Percentiles rank a stretch among this genome's conserved stretches.
Evolutionary conservation across 2,329 filamentous ascomycete species (phyloP).

Genomic region (Colletotrichum sp.): DNA sequence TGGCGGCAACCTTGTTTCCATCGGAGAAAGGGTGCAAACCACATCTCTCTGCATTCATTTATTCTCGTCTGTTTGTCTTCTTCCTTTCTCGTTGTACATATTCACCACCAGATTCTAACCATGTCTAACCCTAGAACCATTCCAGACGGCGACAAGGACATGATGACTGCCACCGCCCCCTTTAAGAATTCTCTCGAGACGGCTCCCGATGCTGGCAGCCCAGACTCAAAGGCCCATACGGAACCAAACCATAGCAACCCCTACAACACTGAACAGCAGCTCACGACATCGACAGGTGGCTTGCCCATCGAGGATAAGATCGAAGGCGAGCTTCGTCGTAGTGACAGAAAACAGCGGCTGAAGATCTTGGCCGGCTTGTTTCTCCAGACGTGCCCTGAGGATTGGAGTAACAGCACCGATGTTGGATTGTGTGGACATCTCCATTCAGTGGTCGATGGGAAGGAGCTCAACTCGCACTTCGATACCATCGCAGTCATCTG

Average conservation of each 20-base stretch:
- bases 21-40: too few species aligned
- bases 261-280: rapidly evolving
- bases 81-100: too few species aligned
- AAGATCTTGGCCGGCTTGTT: not conserved
- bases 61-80: too few species aligned
- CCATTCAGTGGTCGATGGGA: not conserved
- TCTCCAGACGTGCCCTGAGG: not conserved
- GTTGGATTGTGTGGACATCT: not conserved
- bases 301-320: not conserved
- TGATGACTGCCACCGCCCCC: rapidly evolving
- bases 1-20: too few species aligned
- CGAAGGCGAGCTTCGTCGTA: not conserved
- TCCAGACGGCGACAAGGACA: rapidly evolving
- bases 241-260: not conserved
- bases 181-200: rapidly evolving
- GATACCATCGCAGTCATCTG: not conserved
- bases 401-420: not conserved
- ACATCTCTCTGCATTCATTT: too few species aligned
- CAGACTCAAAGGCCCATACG: not conserved
- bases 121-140: not conserved
- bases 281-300: rapidly evolving
- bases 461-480: rapidly evolving
- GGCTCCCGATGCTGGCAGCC: rapidly evolving
- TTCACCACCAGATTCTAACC: too few species aligned
- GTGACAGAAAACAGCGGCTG: not conserved